Base-by-base conservation (phyloP, 2,329 filamentous ascomycete species). In the Pseudogymnoascus sp. region DNA sequence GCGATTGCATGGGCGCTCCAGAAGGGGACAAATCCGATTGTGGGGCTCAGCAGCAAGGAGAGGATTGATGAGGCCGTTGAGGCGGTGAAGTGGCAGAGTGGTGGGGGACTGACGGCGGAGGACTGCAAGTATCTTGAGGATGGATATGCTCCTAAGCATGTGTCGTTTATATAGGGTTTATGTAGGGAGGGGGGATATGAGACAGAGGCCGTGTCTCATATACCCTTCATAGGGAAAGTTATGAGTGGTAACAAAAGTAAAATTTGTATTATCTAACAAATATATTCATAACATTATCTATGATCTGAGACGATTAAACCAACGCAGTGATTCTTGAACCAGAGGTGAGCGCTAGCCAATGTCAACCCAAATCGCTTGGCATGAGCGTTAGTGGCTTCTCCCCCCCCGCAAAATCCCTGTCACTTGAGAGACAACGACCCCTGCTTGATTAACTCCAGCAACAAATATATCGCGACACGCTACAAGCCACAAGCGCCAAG, bases 1-100 rank as follows among this genome's bases (percentile, higher is more conserved):
- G 82, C 84, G 1, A 79, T 82, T 59, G 84, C 84, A 3, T 88
- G 85, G 84, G 74, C 76, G 11, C 64, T 82, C 64, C 75, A 76
- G 62, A 77, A 78, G 66, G 76, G 77, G 63, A 76, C 75, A 2
- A 78, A 76, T 64, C 83, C 83, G 0, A 85, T 86, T 66, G 72
- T 85, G 61, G 84, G 84, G 0, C 71, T 86, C 56, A 78, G 73
- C 62, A 83, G 75, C 62, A 77, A 79, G 65, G 76, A 79, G 69
- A 75, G 83, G 61, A 81, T 86, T 64, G 80, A 85, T 64, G 81
- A 85, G 73, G 80, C 82, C 1, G 76, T 84, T 53, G 76, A 77
- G 42, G 69, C 72, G 8, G 68, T 75, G 36, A 66, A 68, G 14
- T 74, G 76, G 59, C 77, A 75, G 61, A 71, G 75, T 43, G 75